Evolutionary conservation across 2,329 filamentous ascomycete species (phyloP), one percentile per base, ranked within the genome.

Genomic region (Calycina marina): DNA sequence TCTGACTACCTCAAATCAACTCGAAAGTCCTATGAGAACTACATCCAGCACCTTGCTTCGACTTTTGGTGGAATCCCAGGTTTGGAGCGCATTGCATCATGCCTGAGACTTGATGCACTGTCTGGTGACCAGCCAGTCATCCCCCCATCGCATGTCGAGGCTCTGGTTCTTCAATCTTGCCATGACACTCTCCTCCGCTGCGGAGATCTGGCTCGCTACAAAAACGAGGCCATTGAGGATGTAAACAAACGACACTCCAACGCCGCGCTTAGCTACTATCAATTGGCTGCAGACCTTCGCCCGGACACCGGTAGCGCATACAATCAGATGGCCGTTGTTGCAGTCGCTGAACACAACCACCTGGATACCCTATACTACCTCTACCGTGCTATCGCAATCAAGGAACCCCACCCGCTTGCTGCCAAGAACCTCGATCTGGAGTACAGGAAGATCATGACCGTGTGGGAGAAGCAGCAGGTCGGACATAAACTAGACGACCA

Each of bases 301-400:
- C 84, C 88, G 3, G 63, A 72, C 12, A 84, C 80, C 28, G 88
- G 88, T 17, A 72, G 76, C 40, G 80, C 84, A 11, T 80, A 92
- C 49, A 88, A 98, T 49, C 90, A 96, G 55, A 73, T 90, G 53
- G 86, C 82, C 20, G 81, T 96, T 20, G 77, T 96, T 37, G 77
- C 79, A 38, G 68, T 83, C 29, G 76, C 79, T 32, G 73, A 86
- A 46, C 70, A 69, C 36, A 78, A 88, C 44, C 80, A 92, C 51
- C 68, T 96, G 31, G 73, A 84, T 39, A 77, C 84, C 6, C 77
- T 92, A 17, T 96, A 94, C 55, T 76, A 93, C 54, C 72, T 96
- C 25, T 90, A 93, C 51, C 77, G 86, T 40, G 77, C 86, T 11
- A 67, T 90, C 44, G 75, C 76, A 6, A 76, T 83, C 18, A 65